A percentile compares a stretch with the other conserved stretches of the same genome.
These are phyloP conservation scores for Alternaria rosae DNA, from an alignment of 2,329 filamentous ascomycete genomes.

Conservation along the genomic window DNA sequence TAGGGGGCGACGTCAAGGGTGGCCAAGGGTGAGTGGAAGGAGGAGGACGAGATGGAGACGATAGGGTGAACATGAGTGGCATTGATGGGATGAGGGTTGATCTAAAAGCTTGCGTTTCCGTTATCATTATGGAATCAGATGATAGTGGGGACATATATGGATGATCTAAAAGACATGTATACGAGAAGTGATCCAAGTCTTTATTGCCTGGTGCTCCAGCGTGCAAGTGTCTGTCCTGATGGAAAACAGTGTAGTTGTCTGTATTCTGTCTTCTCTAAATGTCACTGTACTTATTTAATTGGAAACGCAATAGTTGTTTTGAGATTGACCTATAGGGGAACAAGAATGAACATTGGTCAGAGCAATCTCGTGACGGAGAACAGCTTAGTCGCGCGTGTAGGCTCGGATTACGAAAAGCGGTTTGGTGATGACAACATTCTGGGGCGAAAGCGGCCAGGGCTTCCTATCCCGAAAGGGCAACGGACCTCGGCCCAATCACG, in stretches of 20 bases:
- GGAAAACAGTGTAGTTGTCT: too few species aligned
- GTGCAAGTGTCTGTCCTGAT: too few species aligned
- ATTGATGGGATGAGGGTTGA: too few species aligned
- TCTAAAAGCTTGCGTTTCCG: not conserved
- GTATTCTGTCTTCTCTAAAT: too few species aligned
- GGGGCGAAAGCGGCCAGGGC: conserved; percentile 9
- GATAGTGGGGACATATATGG: not conserved
- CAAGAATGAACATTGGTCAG: not conserved
- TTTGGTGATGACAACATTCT: not conserved
- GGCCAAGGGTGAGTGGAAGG: not conserved
- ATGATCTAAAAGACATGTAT: not conserved
- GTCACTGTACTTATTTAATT: not conserved
- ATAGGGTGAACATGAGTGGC: not conserved
- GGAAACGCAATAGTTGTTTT: not conserved
- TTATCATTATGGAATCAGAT: not conserved
- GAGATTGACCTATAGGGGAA: too few species aligned
- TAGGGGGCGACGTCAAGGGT: not conserved
- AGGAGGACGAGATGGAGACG: not conserved
- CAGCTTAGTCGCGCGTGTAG: not conserved
- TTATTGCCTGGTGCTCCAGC: too few species aligned
- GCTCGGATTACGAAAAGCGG: not conserved
- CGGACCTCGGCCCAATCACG: conserved; percentile 26
- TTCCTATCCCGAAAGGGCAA: conserved; percentile 21
- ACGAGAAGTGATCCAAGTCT: not conserved
- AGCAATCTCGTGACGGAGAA: not conserved